These are phyloP conservation scores for Hypomyces perniciosus DNA, from an alignment of 2,329 filamentous ascomycete species.

Conservation along the genomic window DNA sequence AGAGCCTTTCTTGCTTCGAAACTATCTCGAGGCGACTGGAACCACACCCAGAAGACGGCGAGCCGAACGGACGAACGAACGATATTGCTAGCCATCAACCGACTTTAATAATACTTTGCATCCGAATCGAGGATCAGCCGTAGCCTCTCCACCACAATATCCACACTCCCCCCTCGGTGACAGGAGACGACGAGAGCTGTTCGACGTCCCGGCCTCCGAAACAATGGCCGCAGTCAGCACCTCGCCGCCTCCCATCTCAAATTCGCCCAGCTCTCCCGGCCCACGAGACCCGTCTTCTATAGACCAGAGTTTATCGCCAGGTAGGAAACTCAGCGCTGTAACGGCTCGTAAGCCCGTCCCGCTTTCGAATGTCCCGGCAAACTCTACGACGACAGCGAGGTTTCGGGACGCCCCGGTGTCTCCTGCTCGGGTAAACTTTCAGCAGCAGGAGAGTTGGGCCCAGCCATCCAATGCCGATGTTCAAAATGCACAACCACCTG, in stretches of 20 bases:
- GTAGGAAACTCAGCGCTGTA: conserved; percentile 17
- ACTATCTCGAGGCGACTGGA: background rate
- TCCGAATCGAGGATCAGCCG: background rate
- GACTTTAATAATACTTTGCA: too few relatives aligned
- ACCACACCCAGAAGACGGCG: too few relatives aligned
- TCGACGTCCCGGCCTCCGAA: conserved; percentile 8
- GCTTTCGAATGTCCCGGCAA: conserved; percentile 19
- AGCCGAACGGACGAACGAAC: too few relatives aligned
- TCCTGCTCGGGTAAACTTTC: conserved; percentile 50
- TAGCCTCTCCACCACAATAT: conserved; percentile 2
- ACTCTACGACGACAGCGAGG: conserved; percentile 32
- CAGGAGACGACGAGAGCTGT: conserved; percentile 5
- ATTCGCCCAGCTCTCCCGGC: conserved; percentile 19
- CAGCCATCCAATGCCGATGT: conserved; percentile 48
- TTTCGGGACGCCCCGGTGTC: conserved; percentile 49
- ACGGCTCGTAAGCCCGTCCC: conserved; percentile 32
- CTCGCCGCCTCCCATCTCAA: conserved; percentile 28
- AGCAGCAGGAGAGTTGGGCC: conserved; percentile 47
- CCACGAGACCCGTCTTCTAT: conserved; percentile 5
- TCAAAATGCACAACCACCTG: conserved; percentile 32
- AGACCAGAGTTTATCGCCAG: conserved; percentile 7
- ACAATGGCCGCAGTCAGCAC: conserved; percentile 31
- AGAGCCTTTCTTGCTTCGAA: background rate
- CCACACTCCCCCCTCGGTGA: background rate
- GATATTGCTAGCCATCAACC: too few relatives aligned